phyloP scores from a whole-genome alignment of 176 grass and related monocot genomes.

The Melocanna baccifera region DNA sequence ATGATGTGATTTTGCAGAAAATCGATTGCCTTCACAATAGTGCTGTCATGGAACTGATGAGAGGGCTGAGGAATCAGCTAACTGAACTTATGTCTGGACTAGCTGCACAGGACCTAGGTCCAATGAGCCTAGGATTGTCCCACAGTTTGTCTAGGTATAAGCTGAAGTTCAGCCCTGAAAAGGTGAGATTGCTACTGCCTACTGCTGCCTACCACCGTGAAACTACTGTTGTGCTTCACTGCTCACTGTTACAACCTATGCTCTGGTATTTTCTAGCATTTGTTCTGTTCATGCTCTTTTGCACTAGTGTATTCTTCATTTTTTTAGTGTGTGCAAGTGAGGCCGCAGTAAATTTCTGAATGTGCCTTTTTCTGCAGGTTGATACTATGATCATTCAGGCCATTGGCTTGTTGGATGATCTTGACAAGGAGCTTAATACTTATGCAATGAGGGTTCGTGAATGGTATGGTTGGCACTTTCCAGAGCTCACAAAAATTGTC shows the following conservation, averaged over 20 bases:
- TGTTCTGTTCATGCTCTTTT: not conserved
- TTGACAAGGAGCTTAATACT: conserved; percentile 93
- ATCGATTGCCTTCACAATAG: conserved; percentile 83
- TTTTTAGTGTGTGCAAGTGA: not conserved
- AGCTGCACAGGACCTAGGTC: conserved; percentile 74
- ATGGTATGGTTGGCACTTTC: conserved; percentile 99
- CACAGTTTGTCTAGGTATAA: conserved; percentile 95
- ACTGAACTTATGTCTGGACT: conserved; percentile 88
- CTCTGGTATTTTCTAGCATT: not conserved
- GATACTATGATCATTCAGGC: conserved; percentile 99
- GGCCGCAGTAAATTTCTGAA: not conserved
- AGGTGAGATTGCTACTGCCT: conserved; percentile 40
- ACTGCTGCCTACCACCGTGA: not conserved
- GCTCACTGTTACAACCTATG: not conserved
- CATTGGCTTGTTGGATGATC: conserved; percentile 92
- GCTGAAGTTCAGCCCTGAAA: conserved; percentile 94
- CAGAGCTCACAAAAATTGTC: conserved; percentile 85
- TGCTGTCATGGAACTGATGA: conserved; percentile 93
- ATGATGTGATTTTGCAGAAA: conserved; percentile 48
- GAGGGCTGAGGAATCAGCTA: conserved; percentile 73
- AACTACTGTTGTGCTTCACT: not conserved
- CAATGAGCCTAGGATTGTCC: conserved; percentile 86
- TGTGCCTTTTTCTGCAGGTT: conserved; percentile 43
- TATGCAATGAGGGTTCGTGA: conserved; percentile 96
- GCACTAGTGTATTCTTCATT: not conserved